phyloP scores from a whole-genome alignment of 164 flowering plant species.

The Stephania japonica region DNA sequence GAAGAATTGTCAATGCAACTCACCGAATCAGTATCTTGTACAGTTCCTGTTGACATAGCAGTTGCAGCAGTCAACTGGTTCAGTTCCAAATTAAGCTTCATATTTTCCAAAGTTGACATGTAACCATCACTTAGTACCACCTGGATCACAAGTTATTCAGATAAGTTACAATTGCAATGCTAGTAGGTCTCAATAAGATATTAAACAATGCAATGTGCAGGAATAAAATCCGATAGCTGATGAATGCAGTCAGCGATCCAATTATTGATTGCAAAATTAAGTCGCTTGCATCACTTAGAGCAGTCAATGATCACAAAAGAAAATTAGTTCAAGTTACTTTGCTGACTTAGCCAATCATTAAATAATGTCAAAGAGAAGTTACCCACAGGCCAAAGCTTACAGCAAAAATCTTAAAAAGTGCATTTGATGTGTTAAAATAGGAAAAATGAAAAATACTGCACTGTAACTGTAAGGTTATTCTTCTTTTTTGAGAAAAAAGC shows the following conservation, averaged over 20 bases:
- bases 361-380: too few relatives aligned
- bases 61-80: conserved; percentile 35
- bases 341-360: too few relatives aligned
- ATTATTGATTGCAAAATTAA: not conserved
- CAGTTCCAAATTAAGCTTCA: conserved; percentile 72
- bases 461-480: too few relatives aligned
- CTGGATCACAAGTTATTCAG: conserved; percentile 33
- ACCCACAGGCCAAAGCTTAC: too few relatives aligned
- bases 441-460: not conserved
- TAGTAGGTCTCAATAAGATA: not conserved
- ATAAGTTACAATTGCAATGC: not conserved
- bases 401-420: too few relatives aligned
- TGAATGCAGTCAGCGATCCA: not conserved
- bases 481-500: too few relatives aligned
- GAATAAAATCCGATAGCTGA: not conserved
- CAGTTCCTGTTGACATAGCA: conserved; percentile 13
- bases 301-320: too few relatives aligned
- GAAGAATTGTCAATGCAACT: conserved; percentile 13
- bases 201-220: not conserved
- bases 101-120: conserved; percentile 59
- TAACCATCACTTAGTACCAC: conserved; percentile 85
- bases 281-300: not conserved
- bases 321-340: too few relatives aligned
- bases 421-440: too few relatives aligned
- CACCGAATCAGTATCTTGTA: conserved; percentile 26